Evolutionary conservation across 2,329 filamentous ascomycete species (phyloP).

Genomic region (Colletotrichum shisoi): DNA sequence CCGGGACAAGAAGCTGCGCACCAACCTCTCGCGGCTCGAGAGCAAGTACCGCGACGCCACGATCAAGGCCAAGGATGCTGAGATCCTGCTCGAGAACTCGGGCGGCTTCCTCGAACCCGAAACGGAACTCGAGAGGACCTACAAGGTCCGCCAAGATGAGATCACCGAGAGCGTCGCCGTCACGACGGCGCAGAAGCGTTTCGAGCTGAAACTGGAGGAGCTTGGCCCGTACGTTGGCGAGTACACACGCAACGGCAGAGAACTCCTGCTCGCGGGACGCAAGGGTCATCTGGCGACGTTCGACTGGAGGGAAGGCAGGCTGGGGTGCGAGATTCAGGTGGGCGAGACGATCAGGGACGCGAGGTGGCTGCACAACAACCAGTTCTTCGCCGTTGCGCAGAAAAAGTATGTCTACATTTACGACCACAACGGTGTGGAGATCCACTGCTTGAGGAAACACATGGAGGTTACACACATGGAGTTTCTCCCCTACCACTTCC

Average conservation of each 20-base stretch:
- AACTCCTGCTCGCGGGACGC: constrained; percentile 83
- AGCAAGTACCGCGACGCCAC: constrained; percentile 81
- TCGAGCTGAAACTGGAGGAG: constrained; percentile 83
- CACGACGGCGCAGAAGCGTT: constrained; percentile 89
- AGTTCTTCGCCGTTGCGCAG: constrained; percentile 93
- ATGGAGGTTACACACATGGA: constrained; percentile 92
- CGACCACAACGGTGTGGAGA: constrained; percentile 85
- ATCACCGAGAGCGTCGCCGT: constrained; percentile 77
- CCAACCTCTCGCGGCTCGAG: constrained; percentile 80
- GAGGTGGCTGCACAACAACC: constrained; percentile 93
- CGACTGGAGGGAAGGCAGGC: constrained; percentile 92
- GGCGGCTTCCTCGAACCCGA: constrained; percentile 89
- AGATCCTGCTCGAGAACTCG: constrained; percentile 89
- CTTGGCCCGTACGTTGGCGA: constrained; percentile 89
- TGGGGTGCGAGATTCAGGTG: constrained; percentile 90
- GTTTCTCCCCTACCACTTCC: constrained; percentile 94
- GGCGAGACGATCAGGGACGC: constrained; percentile 89
- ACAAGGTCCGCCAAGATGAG: constrained; percentile 89
- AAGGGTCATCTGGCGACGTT: constrained; percentile 97
- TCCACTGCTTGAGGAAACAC: constrained; percentile 90
- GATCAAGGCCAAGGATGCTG: constrained; percentile 88
- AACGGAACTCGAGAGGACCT: constrained; percentile 86
- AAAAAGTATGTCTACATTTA: constrained; percentile 98
- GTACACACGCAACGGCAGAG: constrained; percentile 87
- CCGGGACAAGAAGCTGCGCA: constrained; percentile 88